Percentiles rank a stretch among this genome's conserved stretches.
These are phyloP conservation scores for Thielaviopsis musarum DNA, from an alignment of 2,329 filamentous ascomycete species.

Conservation along the genomic window DNA sequence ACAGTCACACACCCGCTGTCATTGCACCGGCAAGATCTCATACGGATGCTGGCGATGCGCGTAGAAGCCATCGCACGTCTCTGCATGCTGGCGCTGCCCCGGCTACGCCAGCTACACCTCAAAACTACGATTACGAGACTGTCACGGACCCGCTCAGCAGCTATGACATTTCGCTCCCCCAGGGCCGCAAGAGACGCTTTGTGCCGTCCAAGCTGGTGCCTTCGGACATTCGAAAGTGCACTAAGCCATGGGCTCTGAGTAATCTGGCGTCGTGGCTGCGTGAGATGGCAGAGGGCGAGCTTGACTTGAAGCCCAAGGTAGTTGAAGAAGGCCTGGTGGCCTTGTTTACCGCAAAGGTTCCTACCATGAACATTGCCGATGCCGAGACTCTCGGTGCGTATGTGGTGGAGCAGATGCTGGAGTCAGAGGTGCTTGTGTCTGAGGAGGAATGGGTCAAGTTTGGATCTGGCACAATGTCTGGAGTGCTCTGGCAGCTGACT, in stretches of 20 bases:
- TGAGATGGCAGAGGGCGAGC: constrained; percentile 78
- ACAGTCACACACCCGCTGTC: constrained; percentile 63
- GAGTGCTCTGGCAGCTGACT: constrained; percentile 85
- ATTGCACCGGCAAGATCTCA: constrained; percentile 78
- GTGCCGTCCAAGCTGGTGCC: constrained; percentile 67
- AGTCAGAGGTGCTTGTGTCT: constrained; percentile 57
- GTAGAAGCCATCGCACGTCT: constrained; percentile 36
- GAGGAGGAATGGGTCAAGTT: constrained; percentile 99
- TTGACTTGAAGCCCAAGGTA: constrained; percentile 67
- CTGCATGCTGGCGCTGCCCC: constrained; percentile 27
- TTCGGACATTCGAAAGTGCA: constrained; percentile 68
- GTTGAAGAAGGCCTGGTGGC: constrained; percentile 77
- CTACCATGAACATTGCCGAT: constrained; percentile 96
- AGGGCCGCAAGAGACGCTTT: constrained; percentile 66
- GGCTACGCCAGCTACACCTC: constrained; percentile 19
- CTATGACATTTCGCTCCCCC: constrained; percentile 73
- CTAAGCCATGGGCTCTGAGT: constrained; percentile 85
- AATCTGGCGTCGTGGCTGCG: constrained; percentile 76
- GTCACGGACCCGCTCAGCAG: constrained; percentile 37
- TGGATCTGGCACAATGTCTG: constrained; percentile 60
- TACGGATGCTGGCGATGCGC: constrained; percentile 72
- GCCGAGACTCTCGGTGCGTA: constrained; percentile 70
- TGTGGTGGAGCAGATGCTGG: constrained; percentile 67
- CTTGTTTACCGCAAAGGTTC: constrained; percentile 85
- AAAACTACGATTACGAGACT: constrained; percentile 40